Percentiles rank a stretch among this genome's conserved stretches.
Conservation (phyloP, 495 filamentous ascomycete genomes). For the Astrothelium macrocarpum region DNA sequence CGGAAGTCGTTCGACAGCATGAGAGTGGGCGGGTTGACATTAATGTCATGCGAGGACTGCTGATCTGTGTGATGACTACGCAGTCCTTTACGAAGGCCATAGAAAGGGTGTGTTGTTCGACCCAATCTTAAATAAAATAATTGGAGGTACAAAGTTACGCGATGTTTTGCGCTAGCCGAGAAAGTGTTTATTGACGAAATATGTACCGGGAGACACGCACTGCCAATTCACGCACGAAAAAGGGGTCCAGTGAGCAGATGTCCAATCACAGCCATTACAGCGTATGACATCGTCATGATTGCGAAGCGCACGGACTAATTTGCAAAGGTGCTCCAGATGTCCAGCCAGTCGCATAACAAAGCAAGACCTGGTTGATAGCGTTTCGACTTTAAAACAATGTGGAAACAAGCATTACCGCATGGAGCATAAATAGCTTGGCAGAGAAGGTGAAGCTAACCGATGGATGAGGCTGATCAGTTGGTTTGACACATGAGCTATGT, state of each 20-base stretch:
- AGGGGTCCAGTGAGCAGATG: not conserved
- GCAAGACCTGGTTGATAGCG: not conserved
- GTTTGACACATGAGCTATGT: not conserved
- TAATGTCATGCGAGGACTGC: no score
- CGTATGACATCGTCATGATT: not conserved
- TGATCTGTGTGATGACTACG: no score
- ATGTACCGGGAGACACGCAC: no score
- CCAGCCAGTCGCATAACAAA: not conserved
- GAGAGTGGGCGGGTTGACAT: no score
- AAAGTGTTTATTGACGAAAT: not conserved
- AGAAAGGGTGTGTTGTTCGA: no score
- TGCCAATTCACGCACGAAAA: not conserved
- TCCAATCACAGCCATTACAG: not conserved
- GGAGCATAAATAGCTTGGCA: not conserved
- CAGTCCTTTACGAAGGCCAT: no score
- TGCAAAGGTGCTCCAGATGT: not conserved
- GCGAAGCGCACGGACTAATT: no score
- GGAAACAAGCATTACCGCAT: not conserved
- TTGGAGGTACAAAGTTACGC: no score
- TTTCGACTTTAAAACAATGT: not conserved
- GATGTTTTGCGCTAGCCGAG: not conserved
- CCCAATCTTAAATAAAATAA: no score
- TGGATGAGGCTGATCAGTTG: not conserved
- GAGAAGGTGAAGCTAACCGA: not conserved
- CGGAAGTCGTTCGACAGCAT: no score